Percentiles rank a stretch among this genome's conserved stretches.
Evolutionary conservation across 192 early-diverging fungal genomes (phyloP).

Genomic region (Umbelopsis isabellina): DNA sequence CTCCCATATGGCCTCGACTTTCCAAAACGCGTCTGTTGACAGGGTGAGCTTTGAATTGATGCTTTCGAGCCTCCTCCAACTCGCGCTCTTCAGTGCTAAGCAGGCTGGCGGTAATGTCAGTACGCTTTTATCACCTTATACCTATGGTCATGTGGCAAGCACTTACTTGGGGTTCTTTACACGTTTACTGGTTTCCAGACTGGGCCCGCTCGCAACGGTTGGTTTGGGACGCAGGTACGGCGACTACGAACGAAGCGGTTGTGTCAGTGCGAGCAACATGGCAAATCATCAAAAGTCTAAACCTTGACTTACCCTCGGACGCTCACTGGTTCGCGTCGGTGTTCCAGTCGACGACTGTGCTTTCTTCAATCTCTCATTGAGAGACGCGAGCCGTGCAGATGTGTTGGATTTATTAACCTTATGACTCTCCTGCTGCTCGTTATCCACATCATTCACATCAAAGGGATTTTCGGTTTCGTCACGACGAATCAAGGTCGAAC

Average conservation of each 20-base stretch:
- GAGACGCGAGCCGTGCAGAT: constrained; percentile 6
- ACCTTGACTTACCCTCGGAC: not conserved
- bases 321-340: not conserved
- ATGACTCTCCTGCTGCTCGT: not conserved
- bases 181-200: constrained; percentile 17
- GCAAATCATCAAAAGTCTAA: not conserved
- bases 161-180: constrained; percentile 19
- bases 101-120: not conserved
- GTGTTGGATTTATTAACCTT: not conserved
- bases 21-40: constrained; percentile 13
- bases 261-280: not conserved
- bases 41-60: constrained; percentile 17
- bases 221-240: constrained; percentile 7
- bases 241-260: not conserved
- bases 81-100: constrained; percentile 27
- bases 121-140: not conserved
- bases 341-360: not conserved
- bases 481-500: not conserved
- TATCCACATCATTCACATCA: constrained; percentile 2
- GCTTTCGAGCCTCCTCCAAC: constrained; percentile 2
- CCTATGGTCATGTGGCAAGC: not conserved
- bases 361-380: not conserved
- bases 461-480: not conserved
- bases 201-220: not conserved
- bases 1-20: constrained; percentile 5